Conservation (phyloP, 2,329 filamentous ascomycete genomes). For the Rugonectria rugulosa region DNA sequence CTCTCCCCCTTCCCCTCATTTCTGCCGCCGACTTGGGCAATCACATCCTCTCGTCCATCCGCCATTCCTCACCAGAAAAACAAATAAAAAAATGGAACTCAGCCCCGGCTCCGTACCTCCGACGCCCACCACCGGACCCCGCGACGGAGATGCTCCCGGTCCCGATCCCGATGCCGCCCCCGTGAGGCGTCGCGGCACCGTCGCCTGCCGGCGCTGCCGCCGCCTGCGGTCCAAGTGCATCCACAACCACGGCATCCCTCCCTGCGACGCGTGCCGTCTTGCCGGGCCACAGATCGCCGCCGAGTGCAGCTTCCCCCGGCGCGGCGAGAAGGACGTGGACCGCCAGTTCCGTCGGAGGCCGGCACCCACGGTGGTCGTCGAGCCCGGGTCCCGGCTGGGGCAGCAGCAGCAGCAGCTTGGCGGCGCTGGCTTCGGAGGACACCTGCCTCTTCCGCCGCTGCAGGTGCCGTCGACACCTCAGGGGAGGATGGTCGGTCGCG, state of each 20-base stretch:
- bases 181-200: constrained; percentile 27
- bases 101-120: too few species aligned
- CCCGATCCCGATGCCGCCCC: background rate
- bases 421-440: background rate
- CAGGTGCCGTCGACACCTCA: background rate
- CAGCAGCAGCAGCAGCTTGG: background rate
- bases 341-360: constrained; percentile 31
- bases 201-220: constrained; percentile 33
- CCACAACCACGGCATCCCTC: constrained; percentile 23
- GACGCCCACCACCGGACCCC: background rate
- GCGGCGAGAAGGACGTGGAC: constrained; percentile 31
- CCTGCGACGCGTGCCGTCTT: constrained; percentile 30
- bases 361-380: background rate
- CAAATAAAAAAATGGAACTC: background rate
- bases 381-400: background rate
- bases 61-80: too few species aligned
- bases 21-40: background rate
- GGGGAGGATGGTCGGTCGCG: background rate
- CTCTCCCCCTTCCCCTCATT: background rate
- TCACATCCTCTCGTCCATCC: background rate
- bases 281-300: constrained; percentile 17
- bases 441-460: background rate
- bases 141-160: background rate
- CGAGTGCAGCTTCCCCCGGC: constrained; percentile 31
- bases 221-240: constrained; percentile 34